Conservation (phyloP, 768 basidiomycete species). For the Rickenella mellea region DNA sequence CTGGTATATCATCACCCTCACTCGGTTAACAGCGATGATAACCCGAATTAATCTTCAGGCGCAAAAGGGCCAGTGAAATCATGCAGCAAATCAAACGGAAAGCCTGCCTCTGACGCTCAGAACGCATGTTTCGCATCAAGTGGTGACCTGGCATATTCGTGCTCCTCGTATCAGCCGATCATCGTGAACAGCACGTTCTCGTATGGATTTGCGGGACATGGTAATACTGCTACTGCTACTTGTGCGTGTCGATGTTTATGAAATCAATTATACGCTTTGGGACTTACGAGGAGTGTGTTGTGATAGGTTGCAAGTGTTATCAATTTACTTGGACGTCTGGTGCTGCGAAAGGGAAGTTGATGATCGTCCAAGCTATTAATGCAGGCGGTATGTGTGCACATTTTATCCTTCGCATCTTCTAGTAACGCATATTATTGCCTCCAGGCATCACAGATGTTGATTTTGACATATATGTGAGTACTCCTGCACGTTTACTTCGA, state of each 20-base stretch:
- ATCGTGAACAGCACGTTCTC: slow-evolving; percentile 12
- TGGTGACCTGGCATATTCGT: slow-evolving; percentile 9
- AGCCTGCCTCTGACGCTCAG: slow-evolving; percentile 6
- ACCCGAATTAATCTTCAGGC: no score
- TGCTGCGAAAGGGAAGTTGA: slow-evolving; percentile 12
- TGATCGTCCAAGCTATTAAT: slow-evolving; percentile 17
- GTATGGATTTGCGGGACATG: slow-evolving; percentile 11
- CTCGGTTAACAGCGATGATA: not conserved
- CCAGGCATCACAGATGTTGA: slow-evolving; percentile 9
- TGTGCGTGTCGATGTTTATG: not conserved
- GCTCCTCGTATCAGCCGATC: slow-evolving; percentile 12
- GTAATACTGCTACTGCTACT: slow-evolving; percentile 9
- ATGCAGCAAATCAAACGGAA: slow-evolving; percentile 8
- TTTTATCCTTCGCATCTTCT: not conserved
- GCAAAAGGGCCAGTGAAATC: slow-evolving; percentile 9
- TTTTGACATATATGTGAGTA: slow-evolving; percentile 8
- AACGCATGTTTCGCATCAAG: slow-evolving; percentile 11
- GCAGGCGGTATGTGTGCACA: slow-evolving; percentile 10
- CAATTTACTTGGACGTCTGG: slow-evolving; percentile 18
- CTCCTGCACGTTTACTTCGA: not conserved
- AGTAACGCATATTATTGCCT: not conserved
- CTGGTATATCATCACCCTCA: not conserved
- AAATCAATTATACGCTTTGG: no score
- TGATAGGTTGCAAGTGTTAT: slow-evolving; percentile 16
- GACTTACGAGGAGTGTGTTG: no score